These are phyloP conservation scores for Aspergillus fijiensis DNA, from an alignment of 2,329 filamentous ascomycete genomes.

Conservation along the genomic window DNA sequence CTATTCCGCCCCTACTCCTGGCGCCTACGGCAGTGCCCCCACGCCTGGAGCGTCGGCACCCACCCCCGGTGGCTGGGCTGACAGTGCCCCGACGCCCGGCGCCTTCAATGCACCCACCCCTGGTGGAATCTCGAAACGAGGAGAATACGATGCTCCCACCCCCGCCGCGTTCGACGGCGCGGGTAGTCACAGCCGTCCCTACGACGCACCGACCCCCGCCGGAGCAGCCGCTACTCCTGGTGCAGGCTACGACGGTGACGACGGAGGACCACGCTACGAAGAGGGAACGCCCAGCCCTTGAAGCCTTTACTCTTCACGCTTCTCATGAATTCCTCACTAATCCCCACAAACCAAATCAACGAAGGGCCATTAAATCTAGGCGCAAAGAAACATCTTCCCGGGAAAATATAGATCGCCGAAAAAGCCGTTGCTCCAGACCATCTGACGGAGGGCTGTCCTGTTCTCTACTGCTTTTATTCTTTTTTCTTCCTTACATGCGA, in stretches of 20 bases:
- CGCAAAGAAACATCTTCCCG: neutral
- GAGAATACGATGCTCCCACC: conserved; percentile 38
- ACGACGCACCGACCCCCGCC: conserved; percentile 53
- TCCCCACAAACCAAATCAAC: neutral
- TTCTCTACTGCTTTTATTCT: too few relatives aligned
- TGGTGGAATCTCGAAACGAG: conserved; percentile 31
- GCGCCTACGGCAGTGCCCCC: conserved; percentile 56
- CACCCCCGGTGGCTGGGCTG: conserved; percentile 48
- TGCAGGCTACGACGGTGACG: conserved; percentile 38
- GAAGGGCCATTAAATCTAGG: neutral
- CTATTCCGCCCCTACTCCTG: conserved; percentile 67
- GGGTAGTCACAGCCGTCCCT: conserved; percentile 27
- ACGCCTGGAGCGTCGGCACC: conserved; percentile 68
- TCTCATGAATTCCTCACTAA: neutral
- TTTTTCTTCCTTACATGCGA: too few relatives aligned
- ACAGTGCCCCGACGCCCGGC: conserved; percentile 48
- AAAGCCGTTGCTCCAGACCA: too few relatives aligned
- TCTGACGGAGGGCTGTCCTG: too few relatives aligned
- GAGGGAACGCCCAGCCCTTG: conserved; percentile 44
- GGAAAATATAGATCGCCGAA: neutral
- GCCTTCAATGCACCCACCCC: conserved; percentile 48
- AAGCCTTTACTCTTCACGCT: neutral
- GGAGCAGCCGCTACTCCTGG: conserved; percentile 41
- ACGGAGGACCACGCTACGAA: conserved; percentile 45
- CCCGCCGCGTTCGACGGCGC: conserved; percentile 32